Evolutionary conservation across 148 eudicot genomes (phyloP), one percentile per base, ranked within the genome.

Genomic region (Suaeda aralocaspica): DNA sequence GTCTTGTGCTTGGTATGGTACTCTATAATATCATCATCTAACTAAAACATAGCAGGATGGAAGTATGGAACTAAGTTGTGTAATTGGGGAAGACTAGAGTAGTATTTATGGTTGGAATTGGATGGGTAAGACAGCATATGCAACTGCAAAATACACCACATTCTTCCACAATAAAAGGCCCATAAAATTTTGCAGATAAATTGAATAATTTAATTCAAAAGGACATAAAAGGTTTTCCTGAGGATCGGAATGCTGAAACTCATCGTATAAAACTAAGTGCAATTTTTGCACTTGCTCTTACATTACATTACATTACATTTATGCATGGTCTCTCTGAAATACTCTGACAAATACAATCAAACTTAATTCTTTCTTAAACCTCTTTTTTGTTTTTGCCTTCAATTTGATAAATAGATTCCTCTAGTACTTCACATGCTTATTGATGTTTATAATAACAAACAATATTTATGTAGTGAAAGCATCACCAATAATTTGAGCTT

Each of bases 161-260:
- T 41, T 28, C 26, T 69, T 57, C 68, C 64, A 75, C 69, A 53
- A 53, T 55, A n/a, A n/a, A n/a, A n/a, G n/a, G 79, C 79, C 79
- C 74, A 76, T 76, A 57, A 76, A 41, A 10, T 21, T 53, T 64
- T 16, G 26, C 68, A 63, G 74, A 67, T 56, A 59, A 45, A 44
- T 41, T 26, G 34, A 56, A 44, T 65, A 68, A 46, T 57, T 41
- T 29, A 42, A 42, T 46, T 62, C 29, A 53, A 39, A 63, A 52
- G 66, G 39, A 51, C 31, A 52, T 10, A 19, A 39, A 63, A 63
- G 42, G 76, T 67, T 72, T 72, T 33, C 63, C 52, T 55, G 39
- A 6, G 29, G 13, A 36, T 3, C 8, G n/a, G n/a, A 3, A 36
- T 36, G 8, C 41, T 36, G 41, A 36, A 36, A n/a, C 36, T n/a